Percentiles rank a stretch among this genome's conserved stretches.
phyloP scores from a whole-genome alignment of 148 eudicot species.

The Rhododendron vialii region DNA sequence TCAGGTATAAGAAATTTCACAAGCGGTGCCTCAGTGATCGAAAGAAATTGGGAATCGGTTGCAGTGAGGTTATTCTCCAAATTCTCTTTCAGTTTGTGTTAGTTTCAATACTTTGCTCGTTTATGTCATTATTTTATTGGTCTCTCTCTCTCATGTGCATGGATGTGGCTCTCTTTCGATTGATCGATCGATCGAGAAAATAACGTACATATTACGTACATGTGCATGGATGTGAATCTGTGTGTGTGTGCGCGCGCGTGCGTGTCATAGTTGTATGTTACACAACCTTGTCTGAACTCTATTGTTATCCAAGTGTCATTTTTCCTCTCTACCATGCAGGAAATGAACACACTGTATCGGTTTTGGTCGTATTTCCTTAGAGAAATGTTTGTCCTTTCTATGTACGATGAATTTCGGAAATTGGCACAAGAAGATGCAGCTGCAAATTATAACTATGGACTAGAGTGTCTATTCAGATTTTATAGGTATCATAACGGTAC shows the following conservation, averaged over 20 bases:
- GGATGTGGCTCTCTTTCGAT: neutral
- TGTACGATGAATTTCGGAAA: slow-evolving; percentile 78
- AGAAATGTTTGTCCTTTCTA: slow-evolving; percentile 55
- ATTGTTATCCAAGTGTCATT: neutral
- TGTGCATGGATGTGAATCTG: neutral
- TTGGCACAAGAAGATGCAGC: slow-evolving; percentile 84
- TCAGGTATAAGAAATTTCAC: slow-evolving; percentile 81
- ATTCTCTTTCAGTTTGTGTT: slow-evolving; percentile 8
- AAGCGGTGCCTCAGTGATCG: slow-evolving; percentile 80
- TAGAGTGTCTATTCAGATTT: slow-evolving; percentile 90
- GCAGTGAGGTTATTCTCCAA: slow-evolving; percentile 68
- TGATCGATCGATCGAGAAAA: neutral
- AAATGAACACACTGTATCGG: slow-evolving; percentile 94
- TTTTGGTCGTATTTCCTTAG: slow-evolving; percentile 94
- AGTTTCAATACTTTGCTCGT: neutral
- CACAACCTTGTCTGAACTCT: neutral
- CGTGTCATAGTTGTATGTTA: neutral
- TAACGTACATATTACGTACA: neutral
- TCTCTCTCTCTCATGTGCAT: neutral
- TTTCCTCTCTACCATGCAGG: slow-evolving; percentile 41
- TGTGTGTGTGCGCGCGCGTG: neutral
- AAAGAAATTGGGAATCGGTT: slow-evolving; percentile 80
- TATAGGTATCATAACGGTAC: slow-evolving; percentile 53
- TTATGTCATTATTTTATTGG: too few species aligned
- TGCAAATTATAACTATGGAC: slow-evolving; percentile 75